These are phyloP conservation scores for Trichosporon ovoides DNA, from an alignment of 1,284 basidiomycete species.

Conservation along the genomic window DNA sequence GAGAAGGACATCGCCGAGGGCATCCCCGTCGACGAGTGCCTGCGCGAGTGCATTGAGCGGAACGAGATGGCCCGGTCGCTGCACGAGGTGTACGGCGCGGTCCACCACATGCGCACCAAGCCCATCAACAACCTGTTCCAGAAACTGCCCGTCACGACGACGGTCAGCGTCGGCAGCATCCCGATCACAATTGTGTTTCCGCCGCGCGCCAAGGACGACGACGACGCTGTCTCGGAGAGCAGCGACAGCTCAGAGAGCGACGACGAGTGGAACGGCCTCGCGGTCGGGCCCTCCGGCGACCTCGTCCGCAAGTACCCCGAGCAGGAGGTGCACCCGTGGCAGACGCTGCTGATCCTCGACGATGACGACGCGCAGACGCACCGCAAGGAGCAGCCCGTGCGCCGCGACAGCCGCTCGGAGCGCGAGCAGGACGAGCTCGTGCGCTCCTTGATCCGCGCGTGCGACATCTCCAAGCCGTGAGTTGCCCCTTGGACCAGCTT, in stretches of 20 bases:
- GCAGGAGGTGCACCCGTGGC: constrained; percentile 72
- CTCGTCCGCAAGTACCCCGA: constrained; percentile 19
- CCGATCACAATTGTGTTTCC: constrained; percentile 76
- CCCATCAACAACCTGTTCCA: constrained; percentile 58
- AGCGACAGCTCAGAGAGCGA: constrained; percentile 57
- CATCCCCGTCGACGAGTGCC: constrained; percentile 36
- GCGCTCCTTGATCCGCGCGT: constrained; percentile 58
- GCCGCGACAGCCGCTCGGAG: constrained; percentile 5
- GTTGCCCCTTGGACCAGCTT: constrained; percentile 10
- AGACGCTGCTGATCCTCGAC: constrained; percentile 69
- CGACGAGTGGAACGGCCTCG: constrained; percentile 26
- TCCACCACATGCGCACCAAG: constrained; percentile 48
- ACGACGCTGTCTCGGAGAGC: constrained; percentile 51
- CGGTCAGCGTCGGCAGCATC: constrained; percentile 66
- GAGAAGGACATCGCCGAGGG: constrained; percentile 54
- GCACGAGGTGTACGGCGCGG: constrained; percentile 58
- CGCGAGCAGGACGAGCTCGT: constrained; percentile 55
- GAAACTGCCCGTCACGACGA: constrained; percentile 59
- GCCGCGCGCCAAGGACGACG: constrained; percentile 55
- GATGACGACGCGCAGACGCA: constrained; percentile 20
- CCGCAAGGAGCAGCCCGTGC: neutral
- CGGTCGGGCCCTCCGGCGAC: constrained; percentile 13
- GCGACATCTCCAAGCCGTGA: constrained; percentile 54
- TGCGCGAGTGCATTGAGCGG: constrained; percentile 49
- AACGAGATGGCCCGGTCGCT: constrained; percentile 70